phyloP scores from a whole-genome alignment of 352 stramenopile genomes.

The Pythium dissimile region DNA sequence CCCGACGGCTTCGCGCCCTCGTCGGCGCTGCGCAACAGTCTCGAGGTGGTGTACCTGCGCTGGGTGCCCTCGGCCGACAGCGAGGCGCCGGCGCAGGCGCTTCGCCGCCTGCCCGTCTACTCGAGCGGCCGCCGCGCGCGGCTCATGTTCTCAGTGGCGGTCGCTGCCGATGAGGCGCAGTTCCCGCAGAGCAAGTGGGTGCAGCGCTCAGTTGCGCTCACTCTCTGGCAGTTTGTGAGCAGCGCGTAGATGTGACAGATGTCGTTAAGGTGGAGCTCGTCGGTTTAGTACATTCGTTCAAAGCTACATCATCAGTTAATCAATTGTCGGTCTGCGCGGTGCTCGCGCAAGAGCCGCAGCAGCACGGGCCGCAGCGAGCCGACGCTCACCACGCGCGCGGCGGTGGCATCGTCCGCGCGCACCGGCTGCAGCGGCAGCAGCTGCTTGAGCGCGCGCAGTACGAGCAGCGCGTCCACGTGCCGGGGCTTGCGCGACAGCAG shows the following conservation, averaged over 20 bases:
- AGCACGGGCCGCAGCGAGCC: slow-evolving; percentile 22
- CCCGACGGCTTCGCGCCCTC: slow-evolving; percentile 63
- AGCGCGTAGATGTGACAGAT: no score
- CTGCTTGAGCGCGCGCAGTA: slow-evolving; percentile 43
- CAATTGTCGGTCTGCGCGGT: not conserved
- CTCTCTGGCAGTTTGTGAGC: slow-evolving; percentile 68
- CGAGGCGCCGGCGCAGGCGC: slow-evolving; percentile 10
- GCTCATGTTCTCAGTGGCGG: slow-evolving; percentile 81
- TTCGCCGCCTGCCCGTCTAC: slow-evolving; percentile 82
- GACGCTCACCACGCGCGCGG: slow-evolving; percentile 15
- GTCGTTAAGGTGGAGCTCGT: no score
- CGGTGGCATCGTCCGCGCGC: not conserved
- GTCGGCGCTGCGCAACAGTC: slow-evolving; percentile 66
- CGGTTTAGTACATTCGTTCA: not conserved
- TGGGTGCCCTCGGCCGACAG: slow-evolving; percentile 47
- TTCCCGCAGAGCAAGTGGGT: slow-evolving; percentile 72
- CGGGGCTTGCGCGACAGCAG: slow-evolving; percentile 50
- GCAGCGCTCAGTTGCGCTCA: slow-evolving; percentile 76
- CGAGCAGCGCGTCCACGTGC: slow-evolving; percentile 54
- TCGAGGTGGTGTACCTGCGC: slow-evolving; percentile 65
- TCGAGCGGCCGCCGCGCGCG: slow-evolving; percentile 65
- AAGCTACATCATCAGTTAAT: not conserved
- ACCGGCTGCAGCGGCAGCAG: slow-evolving; percentile 28
- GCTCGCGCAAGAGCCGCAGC: slow-evolving; percentile 18
- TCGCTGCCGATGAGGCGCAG: slow-evolving; percentile 42